phyloP scores from a whole-genome alignment of 768 basidiomycete genomes.

The Candolleomyces efflorescens region DNA sequence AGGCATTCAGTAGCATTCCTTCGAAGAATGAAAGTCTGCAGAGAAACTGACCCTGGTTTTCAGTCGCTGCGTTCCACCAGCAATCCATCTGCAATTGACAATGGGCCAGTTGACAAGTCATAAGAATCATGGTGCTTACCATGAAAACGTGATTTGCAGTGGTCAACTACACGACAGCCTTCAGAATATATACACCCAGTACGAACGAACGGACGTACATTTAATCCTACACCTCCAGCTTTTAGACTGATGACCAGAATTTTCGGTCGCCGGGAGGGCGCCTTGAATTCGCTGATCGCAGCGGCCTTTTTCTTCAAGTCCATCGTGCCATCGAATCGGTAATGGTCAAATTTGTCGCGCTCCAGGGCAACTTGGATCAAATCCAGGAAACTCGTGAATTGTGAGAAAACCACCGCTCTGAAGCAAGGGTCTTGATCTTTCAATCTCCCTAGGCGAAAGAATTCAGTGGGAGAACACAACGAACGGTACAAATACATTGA shows the following conservation, averaged over 20 bases:
- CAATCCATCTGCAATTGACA: slow-evolving; percentile 68
- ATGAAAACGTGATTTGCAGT: slow-evolving; percentile 84
- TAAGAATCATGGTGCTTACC: slow-evolving; percentile 36
- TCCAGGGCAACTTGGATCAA: slow-evolving; percentile 69
- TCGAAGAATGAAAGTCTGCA: background rate
- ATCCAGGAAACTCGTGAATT: slow-evolving; percentile 86
- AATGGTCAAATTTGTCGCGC: slow-evolving; percentile 63
- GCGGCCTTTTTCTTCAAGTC: slow-evolving; percentile 74
- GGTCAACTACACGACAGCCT: slow-evolving; percentile 46
- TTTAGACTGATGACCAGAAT: slow-evolving; percentile 77
- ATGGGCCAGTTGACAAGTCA: slow-evolving; percentile 3
- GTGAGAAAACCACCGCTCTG: slow-evolving; percentile 85
- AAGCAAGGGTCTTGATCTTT: slow-evolving; percentile 71
- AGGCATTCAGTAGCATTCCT: background rate
- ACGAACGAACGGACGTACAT: slow-evolving; percentile 41
- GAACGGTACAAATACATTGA: background rate
- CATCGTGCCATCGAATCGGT: slow-evolving; percentile 92
- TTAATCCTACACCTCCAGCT: slow-evolving; percentile 90
- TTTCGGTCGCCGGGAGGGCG: slow-evolving; percentile 64
- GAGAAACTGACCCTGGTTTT: slow-evolving; percentile 61
- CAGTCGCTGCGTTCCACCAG: slow-evolving; percentile 87
- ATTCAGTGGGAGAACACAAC: background rate
- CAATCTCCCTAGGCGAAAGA: slow-evolving; percentile 42
- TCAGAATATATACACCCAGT: background rate
- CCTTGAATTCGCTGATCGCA: slow-evolving; percentile 76